Evolutionary conservation across 2,329 filamentous ascomycete genomes (phyloP), one percentile per base, ranked within the genome.

Genomic region (Monosporascus sp.): DNA sequence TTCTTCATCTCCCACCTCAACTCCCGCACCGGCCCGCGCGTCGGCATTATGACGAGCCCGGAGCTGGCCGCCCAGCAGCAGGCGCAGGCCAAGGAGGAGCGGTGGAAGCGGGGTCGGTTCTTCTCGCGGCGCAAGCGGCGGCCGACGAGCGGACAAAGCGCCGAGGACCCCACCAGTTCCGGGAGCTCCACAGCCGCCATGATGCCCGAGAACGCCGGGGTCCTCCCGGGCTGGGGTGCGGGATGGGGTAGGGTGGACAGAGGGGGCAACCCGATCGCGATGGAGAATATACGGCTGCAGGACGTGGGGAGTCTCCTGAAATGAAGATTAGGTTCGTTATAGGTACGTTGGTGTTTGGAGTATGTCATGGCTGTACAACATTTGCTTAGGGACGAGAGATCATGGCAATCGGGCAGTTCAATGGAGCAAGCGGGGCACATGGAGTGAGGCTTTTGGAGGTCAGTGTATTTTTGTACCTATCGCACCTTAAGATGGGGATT

Each of bases 21-120:
- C 31, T 35, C 31, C 31, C 31, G 31, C 9, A 11, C 4, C 31
- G 62, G 59, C 28, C 64, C 66, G 7, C 68, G 69, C 11, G 58
- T 70, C 20, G 74, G 72, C 11, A 77, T 75, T 57, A 76, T 75
- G 73, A 71, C 72, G 1, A 73, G 70, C 3, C 74, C 75, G 1
- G 72, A 76, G 47, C 52, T 73, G 7, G 63, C 62, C 14, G 65
- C 58, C 45, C 68, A 58, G 50, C 51, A 62, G 37, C 58, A 63
- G 40, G 49, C 51, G 18, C 52, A 52, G 31, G 51, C 56, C 14
- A 57, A 55, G n/a, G 55, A 55, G 14, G 54, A 51, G 20, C 53
- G 51, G 45, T 54, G 55, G 49, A 64, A 53, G n/a, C 58, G 48
- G 38, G 48, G 63, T 17, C 59, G 61, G 46, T 52, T 31, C 24